Conservation (phyloP, 2,329 filamentous ascomycete genomes). For the Epichloe bromicola region DNA sequence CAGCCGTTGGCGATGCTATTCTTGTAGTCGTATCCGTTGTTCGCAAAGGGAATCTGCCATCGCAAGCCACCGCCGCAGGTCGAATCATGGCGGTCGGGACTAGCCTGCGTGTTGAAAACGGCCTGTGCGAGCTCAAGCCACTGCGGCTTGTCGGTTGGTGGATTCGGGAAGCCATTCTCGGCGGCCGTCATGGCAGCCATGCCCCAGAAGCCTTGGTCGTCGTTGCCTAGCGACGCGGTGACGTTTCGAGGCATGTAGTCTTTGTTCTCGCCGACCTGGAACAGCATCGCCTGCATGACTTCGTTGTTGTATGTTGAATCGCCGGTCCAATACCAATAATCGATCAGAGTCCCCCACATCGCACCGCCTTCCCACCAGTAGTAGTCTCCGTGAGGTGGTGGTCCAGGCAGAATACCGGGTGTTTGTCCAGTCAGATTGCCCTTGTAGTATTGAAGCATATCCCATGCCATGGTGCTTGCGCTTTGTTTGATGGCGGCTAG, state of each 20-base stretch:
- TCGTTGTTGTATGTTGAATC: conserved; percentile 44
- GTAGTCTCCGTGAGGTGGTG: conserved; percentile 33
- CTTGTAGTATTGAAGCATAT: conserved; percentile 33
- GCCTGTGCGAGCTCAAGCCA: conserved; percentile 47
- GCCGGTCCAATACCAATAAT: conserved; percentile 52
- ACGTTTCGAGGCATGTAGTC: conserved; percentile 45
- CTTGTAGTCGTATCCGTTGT: conserved; percentile 67
- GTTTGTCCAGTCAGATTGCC: conserved; percentile 31
- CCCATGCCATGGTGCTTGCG: conserved; percentile 27
- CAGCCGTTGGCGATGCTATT: conserved; percentile 46
- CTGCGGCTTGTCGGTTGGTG: conserved; percentile 32
- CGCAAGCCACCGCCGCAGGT: conserved; percentile 49
- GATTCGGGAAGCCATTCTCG: conserved; percentile 44
- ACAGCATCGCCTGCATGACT: conserved; percentile 36
- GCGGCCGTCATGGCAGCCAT: conserved; percentile 50
- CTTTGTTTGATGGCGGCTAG: conserved; percentile 26
- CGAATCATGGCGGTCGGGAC: conserved; percentile 43
- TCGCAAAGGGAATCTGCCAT: conserved; percentile 67
- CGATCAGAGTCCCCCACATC: conserved; percentile 49
- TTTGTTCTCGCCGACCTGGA: conserved; percentile 37
- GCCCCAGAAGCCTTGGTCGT: conserved; percentile 56
- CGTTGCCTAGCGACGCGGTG: conserved; percentile 42
- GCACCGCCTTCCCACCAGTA: conserved; percentile 57
- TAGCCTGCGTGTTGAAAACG: conserved; percentile 47
- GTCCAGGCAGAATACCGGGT: conserved; percentile 35